Base-by-base conservation (phyloP, 176 grass and related monocot genomes). In the Rhynchospora tenuis region DNA sequence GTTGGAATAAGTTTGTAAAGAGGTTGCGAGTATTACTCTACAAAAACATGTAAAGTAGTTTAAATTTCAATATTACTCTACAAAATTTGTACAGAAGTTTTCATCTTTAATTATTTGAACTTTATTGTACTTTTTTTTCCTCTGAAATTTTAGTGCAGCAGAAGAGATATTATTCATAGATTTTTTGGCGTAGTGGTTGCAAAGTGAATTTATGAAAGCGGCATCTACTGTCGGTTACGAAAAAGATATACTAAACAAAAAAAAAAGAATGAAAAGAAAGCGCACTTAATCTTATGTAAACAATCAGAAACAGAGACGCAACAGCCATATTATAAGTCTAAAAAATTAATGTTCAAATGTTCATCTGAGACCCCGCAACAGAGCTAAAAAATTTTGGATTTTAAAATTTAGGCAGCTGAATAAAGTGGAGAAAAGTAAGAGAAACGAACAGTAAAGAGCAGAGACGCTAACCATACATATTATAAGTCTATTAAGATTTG, bases 1-100 rank as follows among this genome's bases (percentile, higher is more conserved):
- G 50, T 77, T 77, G 73, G 7, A 77, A 56, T 77, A 77, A 54
- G 15, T 12, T 19, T 56, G 73, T 74, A 56, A 55, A 31, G 6
- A 56, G 48, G 26, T 52, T 77, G 50, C 73, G 48, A 77, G 17
- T 77, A 31, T 56, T 29, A 76, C 28, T 76, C 73, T 76, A 55
- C 2, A 54, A n/a, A 75, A 75, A 22, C 28, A 19, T 76, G 73
- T 54, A 76, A 73, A 56, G 24, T 3, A 29, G 73, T 56, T 31
- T 56, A 3, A 10, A 45, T 44, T 45, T 67, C 11, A 51, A 38
- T 38, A 38, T 38, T 38, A 38, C 33, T 38, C 33, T 38, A 38
- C 33, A 38, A 38, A 38, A 38, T 38, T 38, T 76, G 73, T 54
- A 76, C 48, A 77, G 24, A 2, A 29, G 20, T n/a, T 10, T 76